Percentiles rank a stretch among this genome's conserved stretches.
Conservation (phyloP, 1,284 basidiomycete genomes). For the Puccinia polysora region DNA sequence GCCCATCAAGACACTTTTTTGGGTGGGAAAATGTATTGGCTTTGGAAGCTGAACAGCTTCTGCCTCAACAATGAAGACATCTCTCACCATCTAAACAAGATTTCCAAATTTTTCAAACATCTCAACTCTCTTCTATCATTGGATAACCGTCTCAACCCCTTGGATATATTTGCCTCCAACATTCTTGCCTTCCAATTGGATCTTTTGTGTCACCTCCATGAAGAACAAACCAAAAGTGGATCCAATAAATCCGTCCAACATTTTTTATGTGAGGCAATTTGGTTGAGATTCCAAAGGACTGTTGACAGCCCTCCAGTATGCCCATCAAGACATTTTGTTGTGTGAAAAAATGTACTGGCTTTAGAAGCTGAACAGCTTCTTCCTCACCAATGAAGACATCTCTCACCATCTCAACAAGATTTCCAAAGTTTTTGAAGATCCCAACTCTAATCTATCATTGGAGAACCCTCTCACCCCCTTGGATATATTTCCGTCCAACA, state of each 20-base stretch:
- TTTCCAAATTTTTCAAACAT: too few relatives aligned
- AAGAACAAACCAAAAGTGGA: background rate
- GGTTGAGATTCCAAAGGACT: background rate
- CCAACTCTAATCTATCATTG: background rate
- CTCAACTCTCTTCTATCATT: too few relatives aligned
- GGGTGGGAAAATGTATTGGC: too few relatives aligned
- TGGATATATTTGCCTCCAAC: too few relatives aligned
- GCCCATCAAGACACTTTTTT: too few relatives aligned
- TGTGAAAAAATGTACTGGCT: background rate
- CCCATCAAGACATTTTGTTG: background rate
- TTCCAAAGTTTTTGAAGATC: background rate
- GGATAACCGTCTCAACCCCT: too few relatives aligned
- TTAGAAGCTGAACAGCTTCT: background rate
- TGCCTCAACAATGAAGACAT: too few relatives aligned
- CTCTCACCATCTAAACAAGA: too few relatives aligned
- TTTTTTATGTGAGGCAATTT: background rate
- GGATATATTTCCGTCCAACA: background rate
- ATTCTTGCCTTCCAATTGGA: too few relatives aligned
- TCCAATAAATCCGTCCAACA: slow-evolving; percentile 10
- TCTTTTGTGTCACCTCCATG: too few relatives aligned
- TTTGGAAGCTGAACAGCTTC: too few relatives aligned
- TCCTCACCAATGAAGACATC: background rate
- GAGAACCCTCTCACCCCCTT: background rate
- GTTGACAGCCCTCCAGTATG: background rate
- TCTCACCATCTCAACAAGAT: background rate